Percentiles rank a stretch among this genome's conserved stretches.
Evolutionary conservation across 495 filamentous ascomycete genomes (phyloP).

Genomic region (Letharia lupina): DNA sequence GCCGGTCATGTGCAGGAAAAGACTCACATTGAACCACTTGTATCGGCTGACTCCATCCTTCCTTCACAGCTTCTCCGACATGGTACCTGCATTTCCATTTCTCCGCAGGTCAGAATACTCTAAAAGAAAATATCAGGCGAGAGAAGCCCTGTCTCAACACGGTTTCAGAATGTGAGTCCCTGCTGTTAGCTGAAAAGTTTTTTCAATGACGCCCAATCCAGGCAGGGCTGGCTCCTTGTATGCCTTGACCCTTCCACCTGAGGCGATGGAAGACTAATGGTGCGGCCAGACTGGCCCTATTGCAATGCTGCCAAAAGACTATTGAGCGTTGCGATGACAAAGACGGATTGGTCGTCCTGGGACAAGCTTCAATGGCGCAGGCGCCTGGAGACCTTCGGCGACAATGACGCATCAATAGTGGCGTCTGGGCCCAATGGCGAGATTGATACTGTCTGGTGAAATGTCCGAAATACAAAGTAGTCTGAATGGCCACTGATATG

Average conservation of each 20-base stretch:
- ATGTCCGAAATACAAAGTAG: neutral
- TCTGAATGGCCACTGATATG: neutral
- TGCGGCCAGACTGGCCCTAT: constrained; percentile 75
- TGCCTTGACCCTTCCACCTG: constrained; percentile 12
- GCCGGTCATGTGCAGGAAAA: neutral
- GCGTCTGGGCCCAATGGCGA: constrained; percentile 57
- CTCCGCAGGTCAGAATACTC: neutral
- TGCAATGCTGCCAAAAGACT: constrained; percentile 69
- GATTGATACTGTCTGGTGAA: constrained; percentile 66
- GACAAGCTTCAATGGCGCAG: constrained; percentile 66
- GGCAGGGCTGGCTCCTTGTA: constrained; percentile 70
- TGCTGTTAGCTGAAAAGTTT: neutral
- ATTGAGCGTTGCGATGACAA: constrained; percentile 58
- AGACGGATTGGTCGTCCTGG: constrained; percentile 50
- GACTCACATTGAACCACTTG: neutral
- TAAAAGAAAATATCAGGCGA: constrained; percentile 17
- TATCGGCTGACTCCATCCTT: neutral
- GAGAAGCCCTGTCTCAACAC: constrained; percentile 59
- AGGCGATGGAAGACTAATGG: constrained; percentile 19
- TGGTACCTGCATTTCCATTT: constrained; percentile 39
- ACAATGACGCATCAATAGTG: constrained; percentile 59
- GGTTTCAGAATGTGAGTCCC: constrained; percentile 68
- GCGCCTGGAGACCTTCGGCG: constrained; percentile 71
- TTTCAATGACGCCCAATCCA: constrained; percentile 30
- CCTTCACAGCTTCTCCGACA: constrained; percentile 63